Evolutionary conservation across 805 yeast genomes (phyloP).

Genomic region (Kregervanrija delftensis): DNA sequence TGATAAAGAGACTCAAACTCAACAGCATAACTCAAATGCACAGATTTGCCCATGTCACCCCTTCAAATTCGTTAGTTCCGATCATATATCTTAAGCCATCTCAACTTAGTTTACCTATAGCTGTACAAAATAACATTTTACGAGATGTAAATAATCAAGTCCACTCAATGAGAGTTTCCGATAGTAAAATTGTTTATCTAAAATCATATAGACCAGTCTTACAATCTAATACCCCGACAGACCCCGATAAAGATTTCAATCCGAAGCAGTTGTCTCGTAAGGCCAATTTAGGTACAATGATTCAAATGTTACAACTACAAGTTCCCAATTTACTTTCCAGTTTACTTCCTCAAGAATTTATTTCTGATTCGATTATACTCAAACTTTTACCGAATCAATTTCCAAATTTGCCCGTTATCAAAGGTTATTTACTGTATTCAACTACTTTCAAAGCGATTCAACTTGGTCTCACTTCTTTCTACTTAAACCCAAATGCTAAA

Average conservation of each 20-base stretch:
- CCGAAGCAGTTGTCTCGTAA: constrained; percentile 25
- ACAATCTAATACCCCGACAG: too few species aligned
- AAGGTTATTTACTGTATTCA: constrained; percentile 49
- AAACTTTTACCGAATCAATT: constrained; percentile 51
- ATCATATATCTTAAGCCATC: too few species aligned
- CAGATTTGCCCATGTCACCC: too few species aligned
- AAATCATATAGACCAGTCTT: too few species aligned
- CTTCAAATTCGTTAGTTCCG: too few species aligned
- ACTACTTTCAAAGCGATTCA: constrained; percentile 53
- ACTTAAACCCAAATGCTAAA: constrained; percentile 45
- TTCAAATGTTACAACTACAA: constrained; percentile 37
- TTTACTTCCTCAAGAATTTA: constrained; percentile 35
- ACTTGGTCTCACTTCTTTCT: constrained; percentile 44
- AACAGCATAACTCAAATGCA: too few species aligned
- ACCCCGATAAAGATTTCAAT: background rate
- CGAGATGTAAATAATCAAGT: too few species aligned
- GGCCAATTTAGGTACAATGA: constrained; percentile 50
- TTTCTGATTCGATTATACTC: constrained; percentile 43
- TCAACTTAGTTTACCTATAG: too few species aligned
- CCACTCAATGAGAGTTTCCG: too few species aligned
- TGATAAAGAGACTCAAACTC: too few species aligned
- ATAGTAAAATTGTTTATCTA: too few species aligned
- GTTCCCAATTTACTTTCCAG: constrained; percentile 46
- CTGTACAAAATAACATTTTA: too few species aligned
- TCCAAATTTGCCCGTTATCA: constrained; percentile 47